Evolutionary conservation across 1,284 basidiomycete genomes (phyloP).

Genomic region (Fomitiporia mediterranea): DNA sequence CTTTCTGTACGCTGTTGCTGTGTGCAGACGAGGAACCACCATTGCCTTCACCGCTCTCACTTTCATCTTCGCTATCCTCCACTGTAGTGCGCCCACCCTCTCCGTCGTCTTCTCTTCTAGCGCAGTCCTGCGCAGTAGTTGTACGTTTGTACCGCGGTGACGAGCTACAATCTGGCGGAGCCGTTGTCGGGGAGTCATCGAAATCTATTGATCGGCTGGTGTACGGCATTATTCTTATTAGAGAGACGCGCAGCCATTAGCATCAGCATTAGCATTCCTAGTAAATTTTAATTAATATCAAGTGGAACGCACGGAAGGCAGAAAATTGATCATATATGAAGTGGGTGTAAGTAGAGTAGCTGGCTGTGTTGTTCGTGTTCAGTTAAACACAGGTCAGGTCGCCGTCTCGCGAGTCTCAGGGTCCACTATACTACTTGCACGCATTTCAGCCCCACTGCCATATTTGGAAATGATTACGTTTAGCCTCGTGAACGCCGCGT

Average conservation of each 20-base stretch:
- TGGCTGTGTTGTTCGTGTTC: not conserved
- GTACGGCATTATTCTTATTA: slow-evolving; percentile 12
- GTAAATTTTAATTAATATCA: not conserved
- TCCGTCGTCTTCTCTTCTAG: not conserved
- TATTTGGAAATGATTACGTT: not conserved
- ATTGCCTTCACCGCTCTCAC: not conserved
- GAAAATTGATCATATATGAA: not conserved
- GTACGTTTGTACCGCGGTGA: not conserved
- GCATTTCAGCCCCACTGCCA: not conserved
- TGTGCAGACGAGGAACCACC: not conserved
- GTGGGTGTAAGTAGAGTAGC: not conserved
- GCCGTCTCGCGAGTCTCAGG: no score
- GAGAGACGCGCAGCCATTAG: not conserved
- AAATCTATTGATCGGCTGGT: slow-evolving; percentile 14
- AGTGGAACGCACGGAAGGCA: not conserved
- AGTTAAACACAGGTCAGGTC: no score
- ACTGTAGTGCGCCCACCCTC: not conserved
- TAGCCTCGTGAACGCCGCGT: not conserved
- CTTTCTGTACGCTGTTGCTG: not conserved
- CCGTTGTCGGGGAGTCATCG: not conserved
- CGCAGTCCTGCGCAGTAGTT: not conserved
- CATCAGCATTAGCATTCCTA: not conserved
- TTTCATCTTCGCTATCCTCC: not conserved
- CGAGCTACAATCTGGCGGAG: not conserved
- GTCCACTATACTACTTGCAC: slow-evolving; percentile 2